Conservation (phyloP, 768 basidiomycete genomes). For the Agaricus blazei region DNA sequence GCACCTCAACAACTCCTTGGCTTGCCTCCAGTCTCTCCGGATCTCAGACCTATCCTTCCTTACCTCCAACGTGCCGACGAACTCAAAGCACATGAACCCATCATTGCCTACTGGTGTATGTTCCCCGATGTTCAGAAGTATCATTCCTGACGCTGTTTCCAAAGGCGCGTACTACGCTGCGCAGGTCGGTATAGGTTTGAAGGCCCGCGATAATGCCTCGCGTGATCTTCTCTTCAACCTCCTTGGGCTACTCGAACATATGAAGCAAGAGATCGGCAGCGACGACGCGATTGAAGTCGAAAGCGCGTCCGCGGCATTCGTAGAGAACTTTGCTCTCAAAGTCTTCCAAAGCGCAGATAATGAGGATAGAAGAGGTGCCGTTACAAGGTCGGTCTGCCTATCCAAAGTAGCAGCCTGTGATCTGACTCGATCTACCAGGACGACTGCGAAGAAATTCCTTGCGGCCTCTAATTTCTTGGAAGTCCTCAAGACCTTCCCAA, state of each 20-base stretch:
- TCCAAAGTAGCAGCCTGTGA: background rate
- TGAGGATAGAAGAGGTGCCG: conserved; percentile 76
- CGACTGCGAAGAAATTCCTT: conserved; percentile 91
- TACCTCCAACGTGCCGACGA: conserved; percentile 91
- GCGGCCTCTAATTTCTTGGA: conserved; percentile 95
- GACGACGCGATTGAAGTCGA: conserved; percentile 84
- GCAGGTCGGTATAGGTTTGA: conserved; percentile 76
- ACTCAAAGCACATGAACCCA: conserved; percentile 72
- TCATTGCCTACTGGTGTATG: conserved; percentile 96
- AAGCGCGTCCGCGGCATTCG: conserved; percentile 76
- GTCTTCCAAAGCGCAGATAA: conserved; percentile 90
- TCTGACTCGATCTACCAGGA: conserved; percentile 36
- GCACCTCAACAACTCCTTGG: conserved; percentile 35
- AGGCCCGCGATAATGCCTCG: conserved; percentile 58
- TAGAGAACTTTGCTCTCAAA: conserved; percentile 91
- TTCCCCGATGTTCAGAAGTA: background rate
- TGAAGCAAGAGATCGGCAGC: conserved; percentile 70
- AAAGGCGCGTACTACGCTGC: conserved; percentile 90
- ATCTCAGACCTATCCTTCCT: conserved; percentile 66
- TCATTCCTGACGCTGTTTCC: conserved; percentile 5
- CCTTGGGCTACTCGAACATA: conserved; percentile 70
- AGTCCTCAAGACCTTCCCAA: conserved; percentile 72
- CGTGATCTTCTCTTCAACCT: conserved; percentile 68
- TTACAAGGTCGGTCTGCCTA: conserved; percentile 54
- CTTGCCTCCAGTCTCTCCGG: conserved; percentile 53